Conservation (phyloP, 371 early-diverging fungal genomes). For the Sporodiniella umbellata region DNA sequence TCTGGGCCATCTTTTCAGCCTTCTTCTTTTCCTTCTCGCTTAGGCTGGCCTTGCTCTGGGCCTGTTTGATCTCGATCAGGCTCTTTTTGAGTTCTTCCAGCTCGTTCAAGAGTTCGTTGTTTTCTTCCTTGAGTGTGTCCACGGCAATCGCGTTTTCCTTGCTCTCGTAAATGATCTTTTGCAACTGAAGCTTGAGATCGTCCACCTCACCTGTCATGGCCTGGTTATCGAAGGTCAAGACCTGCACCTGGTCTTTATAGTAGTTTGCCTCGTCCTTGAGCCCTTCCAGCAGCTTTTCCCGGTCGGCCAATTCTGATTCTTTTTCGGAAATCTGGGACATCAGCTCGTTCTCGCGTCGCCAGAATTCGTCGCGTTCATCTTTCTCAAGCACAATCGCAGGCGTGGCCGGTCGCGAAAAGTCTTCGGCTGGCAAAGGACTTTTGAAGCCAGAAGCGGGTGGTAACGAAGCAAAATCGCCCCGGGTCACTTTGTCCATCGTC, state of each 20-base stretch:
- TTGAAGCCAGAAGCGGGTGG: conserved; percentile 50
- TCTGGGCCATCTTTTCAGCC: conserved; percentile 80
- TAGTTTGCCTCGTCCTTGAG: conserved; percentile 64
- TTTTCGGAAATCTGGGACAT: conserved; percentile 87
- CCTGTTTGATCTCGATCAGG: conserved; percentile 38
- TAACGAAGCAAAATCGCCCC: conserved; percentile 43
- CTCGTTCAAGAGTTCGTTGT: conserved; percentile 66
- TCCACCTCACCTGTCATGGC: conserved; percentile 61
- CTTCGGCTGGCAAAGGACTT: conserved; percentile 31
- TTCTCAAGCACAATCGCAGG: conserved; percentile 71
- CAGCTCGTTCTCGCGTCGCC: conserved; percentile 91
- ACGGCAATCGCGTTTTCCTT: conserved; percentile 81
- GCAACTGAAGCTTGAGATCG: conserved; percentile 75
- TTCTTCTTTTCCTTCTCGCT: conserved; percentile 75
- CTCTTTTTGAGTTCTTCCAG: conserved; percentile 69
- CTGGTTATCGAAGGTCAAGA: conserved; percentile 69
- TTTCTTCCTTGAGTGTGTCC: conserved; percentile 83
- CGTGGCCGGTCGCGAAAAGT: conserved; percentile 69
- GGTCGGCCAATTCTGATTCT: conserved; percentile 61
- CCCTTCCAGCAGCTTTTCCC: conserved; percentile 52
- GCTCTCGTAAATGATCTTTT: conserved; percentile 81
- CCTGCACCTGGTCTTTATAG: conserved; percentile 61
- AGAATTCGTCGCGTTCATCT: conserved; percentile 91
- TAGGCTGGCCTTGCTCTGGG: conserved; percentile 14
- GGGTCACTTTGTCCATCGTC: conserved; percentile 61